Percentiles rank a stretch among this genome's conserved stretches.
Evolutionary conservation across 495 filamentous ascomycete genomes (phyloP).

Genomic region (Pyrenopolyporus hunteri): DNA sequence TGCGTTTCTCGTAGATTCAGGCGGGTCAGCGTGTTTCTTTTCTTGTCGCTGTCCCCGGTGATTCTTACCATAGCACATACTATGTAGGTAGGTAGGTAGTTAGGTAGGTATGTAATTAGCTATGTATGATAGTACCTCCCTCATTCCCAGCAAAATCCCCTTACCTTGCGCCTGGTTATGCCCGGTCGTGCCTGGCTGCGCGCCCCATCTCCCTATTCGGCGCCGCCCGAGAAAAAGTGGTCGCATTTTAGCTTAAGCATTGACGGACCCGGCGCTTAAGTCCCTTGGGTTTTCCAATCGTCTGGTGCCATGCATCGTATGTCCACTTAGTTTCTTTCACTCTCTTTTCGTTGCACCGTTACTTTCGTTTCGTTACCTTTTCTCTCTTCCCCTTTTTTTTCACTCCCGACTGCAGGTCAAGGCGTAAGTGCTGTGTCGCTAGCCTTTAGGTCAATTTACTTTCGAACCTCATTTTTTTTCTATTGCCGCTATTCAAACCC

Average conservation of each 20-base stretch:
- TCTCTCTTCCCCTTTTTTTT: slow-evolving; percentile 32
- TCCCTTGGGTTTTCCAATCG: slow-evolving; percentile 14
- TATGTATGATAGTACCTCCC: no score
- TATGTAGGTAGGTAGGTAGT: no score
- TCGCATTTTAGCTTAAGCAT: slow-evolving; percentile 8
- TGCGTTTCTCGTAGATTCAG: slow-evolving; percentile 23
- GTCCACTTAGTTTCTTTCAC: slow-evolving; percentile 36
- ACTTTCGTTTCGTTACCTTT: slow-evolving; percentile 46
- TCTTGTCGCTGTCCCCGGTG: no score
- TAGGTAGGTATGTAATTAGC: no score
- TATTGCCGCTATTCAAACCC: slow-evolving; percentile 36
- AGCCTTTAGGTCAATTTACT: slow-evolving; percentile 35
- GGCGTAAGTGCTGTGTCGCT: slow-evolving; percentile 40
- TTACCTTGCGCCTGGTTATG: no score
- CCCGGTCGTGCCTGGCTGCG: slow-evolving; percentile 18
- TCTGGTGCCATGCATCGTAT: slow-evolving; percentile 36
- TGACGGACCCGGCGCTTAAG: slow-evolving; percentile 33
- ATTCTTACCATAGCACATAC: no score
- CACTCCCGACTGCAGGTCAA: slow-evolving; percentile 30
- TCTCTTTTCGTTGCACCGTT: slow-evolving; percentile 50
- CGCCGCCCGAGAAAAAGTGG: slow-evolving; percentile 12
- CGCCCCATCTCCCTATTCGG: slow-evolving; percentile 29
- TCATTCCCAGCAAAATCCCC: slow-evolving; percentile 21
- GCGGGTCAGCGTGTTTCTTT: slow-evolving; percentile 28
- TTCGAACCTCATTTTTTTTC: slow-evolving; percentile 46